phyloP scores from a whole-genome alignment of 2,329 filamentous ascomycete species.

The Colletotrichum phormii region DNA sequence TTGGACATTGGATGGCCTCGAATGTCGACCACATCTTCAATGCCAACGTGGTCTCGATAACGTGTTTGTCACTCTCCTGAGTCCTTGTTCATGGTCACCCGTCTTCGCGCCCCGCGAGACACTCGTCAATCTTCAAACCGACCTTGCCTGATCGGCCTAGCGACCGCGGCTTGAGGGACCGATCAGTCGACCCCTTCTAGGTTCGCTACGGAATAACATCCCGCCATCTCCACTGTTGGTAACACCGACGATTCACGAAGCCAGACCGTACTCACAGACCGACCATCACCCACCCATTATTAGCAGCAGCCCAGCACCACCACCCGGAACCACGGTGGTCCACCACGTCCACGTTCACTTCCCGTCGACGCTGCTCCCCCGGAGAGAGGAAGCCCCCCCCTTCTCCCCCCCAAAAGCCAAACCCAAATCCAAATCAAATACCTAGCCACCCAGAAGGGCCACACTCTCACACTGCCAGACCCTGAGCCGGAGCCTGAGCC shows the following conservation, averaged over 20 bases:
- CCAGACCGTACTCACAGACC: constrained; percentile 17
- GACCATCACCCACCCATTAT: neutral
- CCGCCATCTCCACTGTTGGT: neutral
- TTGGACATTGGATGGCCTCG: constrained; percentile 29
- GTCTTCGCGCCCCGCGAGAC: constrained; percentile 28
- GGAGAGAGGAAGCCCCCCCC: neutral
- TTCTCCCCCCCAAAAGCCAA: constrained; percentile 6
- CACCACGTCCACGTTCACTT: neutral
- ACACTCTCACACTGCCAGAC: neutral
- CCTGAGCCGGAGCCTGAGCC: neutral
- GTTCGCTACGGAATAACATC: constrained; percentile 8
- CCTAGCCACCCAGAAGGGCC: neutral
- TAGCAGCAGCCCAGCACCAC: neutral
- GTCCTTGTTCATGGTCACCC: constrained; percentile 36
- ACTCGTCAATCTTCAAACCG: constrained; percentile 33
- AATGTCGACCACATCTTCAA: constrained; percentile 25
- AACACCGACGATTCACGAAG: constrained; percentile 29
- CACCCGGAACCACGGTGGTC: neutral
- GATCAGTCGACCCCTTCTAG: neutral
- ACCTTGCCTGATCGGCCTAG: constrained; percentile 34
- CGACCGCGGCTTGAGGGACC: constrained; percentile 27
- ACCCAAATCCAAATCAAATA: constrained; percentile 18
- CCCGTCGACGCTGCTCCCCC: neutral
- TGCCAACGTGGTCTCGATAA: constrained; percentile 24
- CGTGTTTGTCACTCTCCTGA: constrained; percentile 11